Base-by-base conservation (phyloP, 164 flowering plant species). In the Litsea cubeba region DNA sequence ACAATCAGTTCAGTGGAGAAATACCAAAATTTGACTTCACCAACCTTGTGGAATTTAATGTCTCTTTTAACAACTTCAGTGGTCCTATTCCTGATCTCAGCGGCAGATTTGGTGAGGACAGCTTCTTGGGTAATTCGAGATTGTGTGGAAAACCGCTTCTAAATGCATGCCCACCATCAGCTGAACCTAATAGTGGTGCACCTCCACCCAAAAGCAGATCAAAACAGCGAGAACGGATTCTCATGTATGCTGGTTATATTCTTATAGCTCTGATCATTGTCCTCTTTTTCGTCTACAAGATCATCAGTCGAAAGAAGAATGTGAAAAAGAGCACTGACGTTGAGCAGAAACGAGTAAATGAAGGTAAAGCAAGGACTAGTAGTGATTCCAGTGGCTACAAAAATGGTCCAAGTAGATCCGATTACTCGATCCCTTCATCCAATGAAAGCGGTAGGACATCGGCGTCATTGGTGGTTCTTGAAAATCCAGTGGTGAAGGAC, bases 71-170 rank as follows among this genome's bases (percentile, higher is more conserved):
- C 84, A 78, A 81, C 50, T 80, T 90, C 74, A 80, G 73, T 18
- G 88, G 94, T 8, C 79, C 74, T 0, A 76, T 87, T 51, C 90
- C 94, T 1, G 79, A 74, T 68, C 77, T 75, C 0, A 32, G 68
- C 15, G 84, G 73, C 7, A 68, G 57, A 65, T 75, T 86, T 57
- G 14, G 62, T 20, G 71, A 23, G 3, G 72, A 68, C 50, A 78
- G 87, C 71, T 75, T 81, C 18, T 0, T 49, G 3, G 85, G 85
- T n/a, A 88, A 87, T 76, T 84, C 88, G 30, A 57, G 12, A 10
- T 71, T 87, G 40, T 90, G 92, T 69, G 91, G 92, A 20, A 35
- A 78, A 3, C 87, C 87, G 2, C 50, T 84, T 75, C 65, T 81
- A n/a, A 80, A 76, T 0, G 70, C 72, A 1, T 86, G 91, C 72